A percentile compares a stretch with the other conserved stretches of the same genome.
Evolutionary conservation across 2,329 filamentous ascomycete genomes (phyloP).

Genomic region (Nothopassalora personata): DNA sequence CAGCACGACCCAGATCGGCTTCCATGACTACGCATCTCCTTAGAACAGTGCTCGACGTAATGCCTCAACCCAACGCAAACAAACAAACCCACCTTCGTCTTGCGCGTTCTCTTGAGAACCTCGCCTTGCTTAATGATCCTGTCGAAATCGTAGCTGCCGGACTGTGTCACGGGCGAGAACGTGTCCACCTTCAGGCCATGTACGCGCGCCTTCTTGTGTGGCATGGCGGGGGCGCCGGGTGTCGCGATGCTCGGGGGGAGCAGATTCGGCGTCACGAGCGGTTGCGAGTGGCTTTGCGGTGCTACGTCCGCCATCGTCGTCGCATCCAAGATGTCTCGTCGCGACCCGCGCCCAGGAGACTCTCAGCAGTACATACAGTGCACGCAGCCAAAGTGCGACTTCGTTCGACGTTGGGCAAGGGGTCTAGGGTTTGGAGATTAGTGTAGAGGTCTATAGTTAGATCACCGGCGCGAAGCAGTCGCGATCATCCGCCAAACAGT

Average conservation of each 20-base stretch:
- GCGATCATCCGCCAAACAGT: not conserved
- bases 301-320: constrained; percentile 25
- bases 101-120: constrained; percentile 81
- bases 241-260: constrained; percentile 6
- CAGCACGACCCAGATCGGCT: constrained; percentile 79
- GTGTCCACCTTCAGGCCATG: constrained; percentile 51
- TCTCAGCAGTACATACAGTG: not conserved
- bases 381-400: not conserved
- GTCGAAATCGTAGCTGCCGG: constrained; percentile 94
- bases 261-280: constrained; percentile 1
- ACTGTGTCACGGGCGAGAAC: constrained; percentile 84
- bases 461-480: not conserved
- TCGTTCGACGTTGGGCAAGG: not conserved
- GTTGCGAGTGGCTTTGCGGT: constrained; percentile 5
- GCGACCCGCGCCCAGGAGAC: not conserved
- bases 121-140: constrained; percentile 85
- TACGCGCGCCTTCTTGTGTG: not conserved
- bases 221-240: constrained; percentile 3
- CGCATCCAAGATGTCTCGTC: not conserved
- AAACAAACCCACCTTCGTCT: constrained; percentile 67
- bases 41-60: constrained; percentile 13
- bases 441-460: too few relatives aligned
- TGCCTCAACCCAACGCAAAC: not conserved
- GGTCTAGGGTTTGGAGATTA: not conserved
- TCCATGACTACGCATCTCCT: constrained; percentile 66